A percentile compares a stretch with the other conserved stretches of the same genome.
Conservation (phyloP, 345 rosid species). For the Trapa bicornis region DNA sequence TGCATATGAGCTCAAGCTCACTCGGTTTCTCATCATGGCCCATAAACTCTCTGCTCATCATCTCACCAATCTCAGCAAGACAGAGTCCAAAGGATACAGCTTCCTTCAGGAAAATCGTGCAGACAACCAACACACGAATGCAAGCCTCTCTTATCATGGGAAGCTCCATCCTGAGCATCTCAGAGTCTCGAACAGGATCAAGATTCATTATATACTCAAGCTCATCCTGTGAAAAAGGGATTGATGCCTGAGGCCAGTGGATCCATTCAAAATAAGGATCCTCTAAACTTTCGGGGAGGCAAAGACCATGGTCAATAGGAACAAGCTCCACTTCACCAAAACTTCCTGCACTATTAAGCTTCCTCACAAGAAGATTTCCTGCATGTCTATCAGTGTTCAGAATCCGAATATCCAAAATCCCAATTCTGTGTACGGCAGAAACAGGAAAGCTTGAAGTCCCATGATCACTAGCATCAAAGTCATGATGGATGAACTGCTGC, state of each 20-base stretch:
- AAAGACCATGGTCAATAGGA: slow-evolving; percentile 39
- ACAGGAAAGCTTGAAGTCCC: slow-evolving; percentile 39
- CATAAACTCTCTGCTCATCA: slow-evolving; percentile 37
- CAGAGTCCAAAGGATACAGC: slow-evolving; percentile 24
- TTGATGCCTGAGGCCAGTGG: slow-evolving; percentile 39
- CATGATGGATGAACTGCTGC: slow-evolving; percentile 33
- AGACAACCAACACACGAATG: slow-evolving; percentile 24
- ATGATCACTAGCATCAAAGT: slow-evolving; percentile 38
- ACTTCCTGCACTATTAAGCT: slow-evolving; percentile 22
- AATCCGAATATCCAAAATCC: slow-evolving; percentile 29
- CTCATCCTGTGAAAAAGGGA: slow-evolving; percentile 35
- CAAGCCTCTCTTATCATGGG: slow-evolving; percentile 35
- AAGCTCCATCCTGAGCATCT: slow-evolving; percentile 31
- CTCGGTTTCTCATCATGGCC: slow-evolving; percentile 31
- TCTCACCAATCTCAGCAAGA: slow-evolving; percentile 33
- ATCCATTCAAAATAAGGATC: slow-evolving; percentile 41
- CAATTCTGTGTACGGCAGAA: slow-evolving; percentile 28
- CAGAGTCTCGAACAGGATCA: slow-evolving; percentile 27
- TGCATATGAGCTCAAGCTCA: slow-evolving; percentile 28
- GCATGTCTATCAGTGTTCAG: slow-evolving; percentile 32
- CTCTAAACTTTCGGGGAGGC: slow-evolving; percentile 36
- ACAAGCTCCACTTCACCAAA: slow-evolving; percentile 25
- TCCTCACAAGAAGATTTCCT: slow-evolving; percentile 31
- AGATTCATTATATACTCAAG: slow-evolving; percentile 23
- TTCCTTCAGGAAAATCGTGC: slow-evolving; percentile 30